Evolutionary conservation across 805 yeast species (phyloP), one percentile per base, ranked within the genome.

Genomic region (Zygotorulaspora florentina): DNA sequence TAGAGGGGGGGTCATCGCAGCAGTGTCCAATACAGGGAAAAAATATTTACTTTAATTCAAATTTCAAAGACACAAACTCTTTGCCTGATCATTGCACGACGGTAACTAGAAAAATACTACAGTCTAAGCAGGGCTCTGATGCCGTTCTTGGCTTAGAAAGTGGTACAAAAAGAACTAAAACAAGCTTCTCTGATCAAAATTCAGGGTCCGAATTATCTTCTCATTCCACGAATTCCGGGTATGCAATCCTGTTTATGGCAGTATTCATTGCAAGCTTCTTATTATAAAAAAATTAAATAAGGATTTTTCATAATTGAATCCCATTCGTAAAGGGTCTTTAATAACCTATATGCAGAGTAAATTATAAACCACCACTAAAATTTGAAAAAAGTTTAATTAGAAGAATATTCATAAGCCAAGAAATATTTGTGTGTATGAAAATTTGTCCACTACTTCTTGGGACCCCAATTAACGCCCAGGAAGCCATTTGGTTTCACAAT

Each of bases 381-480:
- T 5, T 29, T 13, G 33, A 9, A 29, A 12, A 29, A 5, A 12
- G 6, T 29, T 5, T 12, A 8, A 16, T n/a, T 16, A 33, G 13
- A 13, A 33, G 36, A 33, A 33, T 33, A 33, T 33, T 33, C 36
- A 33, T 33, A 33, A n/a, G 16, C 15, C 15, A 9, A 13, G 9
- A 29, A 12, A 29, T 29, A 13, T 29, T 12, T 29, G n/a, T 29
- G 4, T 20, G 25, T 20, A 4, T 4, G 7, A 16, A 4, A 17
- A 15, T 9, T 10, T 15, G n/a, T 7, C 35, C 39, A 52, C 30
- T 78, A 79, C 52, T 77, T 79, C 62, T 76, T 81, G 33, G 90
- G 86, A 1, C 96, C 96, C 96, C 96, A 88, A 57, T 79, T 81
- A 41, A 87, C 81, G 26, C 96, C 95, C 48, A 87, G 70, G 59